phyloP scores from a whole-genome alignment of 2,329 filamentous ascomycete species.

The Daldinia eschscholtzii region DNA sequence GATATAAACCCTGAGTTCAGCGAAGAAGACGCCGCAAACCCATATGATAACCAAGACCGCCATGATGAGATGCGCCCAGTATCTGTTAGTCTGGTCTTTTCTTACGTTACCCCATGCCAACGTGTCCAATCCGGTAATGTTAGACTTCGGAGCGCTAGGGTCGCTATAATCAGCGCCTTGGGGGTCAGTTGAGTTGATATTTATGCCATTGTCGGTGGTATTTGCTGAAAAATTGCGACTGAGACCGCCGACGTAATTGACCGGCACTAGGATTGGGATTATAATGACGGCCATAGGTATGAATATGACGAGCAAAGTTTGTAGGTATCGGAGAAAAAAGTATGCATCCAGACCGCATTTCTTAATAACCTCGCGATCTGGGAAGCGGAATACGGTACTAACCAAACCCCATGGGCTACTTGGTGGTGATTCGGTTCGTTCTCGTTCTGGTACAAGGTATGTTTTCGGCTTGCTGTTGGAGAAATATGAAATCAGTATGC shows the following conservation, averaged over 20 bases:
- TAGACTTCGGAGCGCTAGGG: constrained; percentile 41
- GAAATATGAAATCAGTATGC: constrained; percentile 35
- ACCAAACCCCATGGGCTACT: constrained; percentile 65
- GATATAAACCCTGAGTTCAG: constrained; percentile 88
- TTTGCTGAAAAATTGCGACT: constrained; percentile 64
- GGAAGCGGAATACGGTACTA: constrained; percentile 73
- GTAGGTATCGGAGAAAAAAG: constrained; percentile 83
- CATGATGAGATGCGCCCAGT: constrained; percentile 87
- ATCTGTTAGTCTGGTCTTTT: constrained; percentile 72
- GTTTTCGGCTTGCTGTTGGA: constrained; percentile 79
- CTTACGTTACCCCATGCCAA: constrained; percentile 91
- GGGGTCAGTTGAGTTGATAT: constrained; percentile 37
- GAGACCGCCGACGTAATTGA: constrained; percentile 81
- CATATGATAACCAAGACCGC: constrained; percentile 83
- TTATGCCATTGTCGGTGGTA: constrained; percentile 41
- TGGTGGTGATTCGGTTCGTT: constrained; percentile 82
- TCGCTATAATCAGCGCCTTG: constrained; percentile 36
- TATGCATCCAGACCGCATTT: constrained; percentile 97
- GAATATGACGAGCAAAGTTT: constrained; percentile 91
- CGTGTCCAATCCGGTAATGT: constrained; percentile 78
- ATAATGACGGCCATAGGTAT: constrained; percentile 82
- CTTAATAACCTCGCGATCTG: constrained; percentile 86
- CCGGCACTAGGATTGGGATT: constrained; percentile 84
- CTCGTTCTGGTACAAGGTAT: constrained; percentile 85
- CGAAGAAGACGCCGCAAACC: constrained; percentile 88